Conservation (phyloP, 2,329 filamentous ascomycete genomes). For the Botrytis cinerea region DNA sequence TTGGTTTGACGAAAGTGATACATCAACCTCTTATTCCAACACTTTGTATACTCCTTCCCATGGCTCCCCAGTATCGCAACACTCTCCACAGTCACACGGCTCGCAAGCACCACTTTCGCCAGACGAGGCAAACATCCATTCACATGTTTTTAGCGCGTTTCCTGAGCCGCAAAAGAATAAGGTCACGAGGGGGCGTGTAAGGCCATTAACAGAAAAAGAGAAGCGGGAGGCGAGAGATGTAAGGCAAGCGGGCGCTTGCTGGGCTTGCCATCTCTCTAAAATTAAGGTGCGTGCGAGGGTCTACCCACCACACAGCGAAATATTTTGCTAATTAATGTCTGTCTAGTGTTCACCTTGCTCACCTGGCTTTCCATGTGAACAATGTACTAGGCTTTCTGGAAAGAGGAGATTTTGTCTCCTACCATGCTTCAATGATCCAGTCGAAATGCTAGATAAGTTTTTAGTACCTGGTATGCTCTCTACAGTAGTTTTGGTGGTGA, state of each 20-base stretch:
- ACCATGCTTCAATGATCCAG: slow-evolving; percentile 41
- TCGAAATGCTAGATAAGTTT: slow-evolving; percentile 38
- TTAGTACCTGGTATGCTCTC: slow-evolving; percentile 36
- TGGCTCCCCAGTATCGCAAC: slow-evolving; percentile 27
- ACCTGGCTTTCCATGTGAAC: slow-evolving; percentile 39
- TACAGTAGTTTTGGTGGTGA: neutral
- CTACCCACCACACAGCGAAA: no score
- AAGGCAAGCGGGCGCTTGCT: slow-evolving; percentile 40
- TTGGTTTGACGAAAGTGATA: slow-evolving; percentile 30
- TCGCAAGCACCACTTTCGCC: slow-evolving; percentile 31
- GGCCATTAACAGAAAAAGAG: slow-evolving; percentile 37
- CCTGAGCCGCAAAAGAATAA: slow-evolving; percentile 33
- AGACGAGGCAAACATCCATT: slow-evolving; percentile 28
- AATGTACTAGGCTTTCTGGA: slow-evolving; percentile 38
- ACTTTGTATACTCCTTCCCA: slow-evolving; percentile 28
- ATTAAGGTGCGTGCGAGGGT: slow-evolving; percentile 34
- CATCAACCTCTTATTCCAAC: slow-evolving; percentile 28
- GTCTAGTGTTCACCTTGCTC: slow-evolving; percentile 40
- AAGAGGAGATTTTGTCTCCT: slow-evolving; percentile 41
- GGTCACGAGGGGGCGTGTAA: slow-evolving; percentile 34
- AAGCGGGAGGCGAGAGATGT: slow-evolving; percentile 40
- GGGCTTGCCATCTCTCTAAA: slow-evolving; percentile 42
- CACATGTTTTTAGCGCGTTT: slow-evolving; percentile 36
- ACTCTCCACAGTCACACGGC: slow-evolving; percentile 26
- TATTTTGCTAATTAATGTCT: neutral